Base-by-base conservation (phyloP, 2,329 filamentous ascomycete species). In the Pseudopithomyces maydicus region DNA sequence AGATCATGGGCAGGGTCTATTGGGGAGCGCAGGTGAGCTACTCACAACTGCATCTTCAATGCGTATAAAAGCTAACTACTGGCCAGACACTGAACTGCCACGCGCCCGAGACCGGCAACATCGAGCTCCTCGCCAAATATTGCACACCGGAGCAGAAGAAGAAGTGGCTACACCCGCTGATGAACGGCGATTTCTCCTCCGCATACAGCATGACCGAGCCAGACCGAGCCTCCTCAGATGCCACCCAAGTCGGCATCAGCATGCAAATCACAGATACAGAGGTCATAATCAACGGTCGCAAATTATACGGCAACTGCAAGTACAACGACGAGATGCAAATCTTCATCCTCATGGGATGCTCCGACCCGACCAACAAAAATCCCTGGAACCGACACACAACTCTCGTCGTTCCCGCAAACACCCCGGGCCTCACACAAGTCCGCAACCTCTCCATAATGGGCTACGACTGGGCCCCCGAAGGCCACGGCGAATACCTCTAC, bases 171-270 rank as follows among this genome's bases (percentile, higher is more conserved):
- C 72, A 77, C 61, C 81, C 81, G 8, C 69, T 83, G 32, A 73
- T 83, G 58, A 80, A 80, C 43, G 80, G 81, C 52, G 73, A 79
- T 59, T 80, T 80, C 59, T 76, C 78, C 23, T 81, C 79, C 42
- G 81, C 81, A 33, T 83, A 82, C 71, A 77, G 79, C 57, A 82
- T 82, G 80, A 82, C 80, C 3, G 80, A 83, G 66, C 81, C 81
- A 14, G 79, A 82, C 57, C 76, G 80, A 45, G 81, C 81, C 49
- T 79, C 77, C 22, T 81, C 78, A 6, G 81, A 82, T 59, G 81
- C 80, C 15, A 82, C 80, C 23, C 79, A 82, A 64, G 80, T 82
- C 61, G 69, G 68, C 43, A 71, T 70, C 17, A 69, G 65, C 29
- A 77, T 79, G 59, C 70, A 69, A 12, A 72, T 75, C 29, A 68